Evolutionary conservation across 2,329 filamentous ascomycete genomes (phyloP).

Genomic region (Colletotrichum spaethianum): DNA sequence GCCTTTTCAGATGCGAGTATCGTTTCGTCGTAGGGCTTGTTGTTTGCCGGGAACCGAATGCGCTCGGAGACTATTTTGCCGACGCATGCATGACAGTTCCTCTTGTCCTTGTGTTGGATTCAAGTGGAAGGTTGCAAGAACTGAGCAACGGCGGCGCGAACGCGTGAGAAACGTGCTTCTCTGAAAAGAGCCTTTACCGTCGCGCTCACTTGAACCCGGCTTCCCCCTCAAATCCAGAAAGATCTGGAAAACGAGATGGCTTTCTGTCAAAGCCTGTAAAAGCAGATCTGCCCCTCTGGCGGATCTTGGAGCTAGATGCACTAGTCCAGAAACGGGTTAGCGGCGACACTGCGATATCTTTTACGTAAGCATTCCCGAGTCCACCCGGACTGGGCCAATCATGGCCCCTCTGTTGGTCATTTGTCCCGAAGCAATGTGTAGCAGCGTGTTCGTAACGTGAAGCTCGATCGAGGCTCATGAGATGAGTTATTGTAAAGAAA

Average conservation of each 20-base stretch:
- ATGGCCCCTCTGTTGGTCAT: constrained; percentile 16
- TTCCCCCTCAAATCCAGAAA: neutral
- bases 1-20: neutral
- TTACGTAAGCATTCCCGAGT: neutral
- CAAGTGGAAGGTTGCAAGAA: neutral
- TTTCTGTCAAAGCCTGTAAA: neutral
- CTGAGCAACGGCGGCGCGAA: neutral
- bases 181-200: neutral
- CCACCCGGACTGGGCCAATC: neutral
- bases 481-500: neutral
- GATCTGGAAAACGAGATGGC: neutral
- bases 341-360: no score
- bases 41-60: neutral
- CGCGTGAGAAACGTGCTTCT: no score
- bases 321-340: neutral
- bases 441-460: neutral
- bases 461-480: neutral
- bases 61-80: neutral
- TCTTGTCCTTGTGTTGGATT: neutral
- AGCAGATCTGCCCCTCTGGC: neutral
- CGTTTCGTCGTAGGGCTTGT: neutral
- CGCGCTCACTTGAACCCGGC: neutral
- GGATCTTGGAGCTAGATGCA: neutral
- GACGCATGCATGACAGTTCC: neutral
- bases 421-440: neutral